Percentiles rank a stretch among this genome's conserved stretches.
phyloP scores from a whole-genome alignment of 2,329 filamentous ascomycete species.

The Neofusicoccum umdonicola region DNA sequence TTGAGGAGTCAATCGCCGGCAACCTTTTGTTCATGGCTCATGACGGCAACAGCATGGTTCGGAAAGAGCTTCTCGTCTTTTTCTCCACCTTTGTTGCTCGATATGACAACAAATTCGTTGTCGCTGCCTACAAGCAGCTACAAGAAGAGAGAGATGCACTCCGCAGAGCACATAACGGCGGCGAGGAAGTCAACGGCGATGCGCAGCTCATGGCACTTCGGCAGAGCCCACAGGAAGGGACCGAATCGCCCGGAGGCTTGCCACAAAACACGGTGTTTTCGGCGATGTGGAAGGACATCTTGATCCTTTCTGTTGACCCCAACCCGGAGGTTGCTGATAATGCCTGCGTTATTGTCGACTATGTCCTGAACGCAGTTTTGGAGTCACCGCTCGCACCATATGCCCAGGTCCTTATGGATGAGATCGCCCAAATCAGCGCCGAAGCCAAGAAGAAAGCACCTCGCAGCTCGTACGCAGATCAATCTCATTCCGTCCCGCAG shows the following conservation, averaged over 20 bases:
- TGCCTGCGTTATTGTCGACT: constrained; percentile 81
- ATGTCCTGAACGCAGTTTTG: constrained; percentile 73
- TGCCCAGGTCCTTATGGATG: constrained; percentile 70
- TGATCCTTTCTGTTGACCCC: constrained; percentile 89
- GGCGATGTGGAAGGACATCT: constrained; percentile 88
- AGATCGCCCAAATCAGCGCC: constrained; percentile 53
- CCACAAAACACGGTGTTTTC: constrained; percentile 90
- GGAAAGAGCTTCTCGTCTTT: constrained; percentile 90
- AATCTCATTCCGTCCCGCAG: constrained; percentile 27
- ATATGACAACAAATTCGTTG: constrained; percentile 88
- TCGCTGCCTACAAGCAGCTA: constrained; percentile 87
- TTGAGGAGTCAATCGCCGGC: constrained; percentile 87
- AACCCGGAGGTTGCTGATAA: constrained; percentile 89
- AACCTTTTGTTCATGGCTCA: constrained; percentile 87
- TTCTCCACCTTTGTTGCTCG: constrained; percentile 86
- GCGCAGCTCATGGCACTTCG: constrained; percentile 44
- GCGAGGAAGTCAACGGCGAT: neutral
- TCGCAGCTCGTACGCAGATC: constrained; percentile 52
- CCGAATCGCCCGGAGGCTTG: neutral
- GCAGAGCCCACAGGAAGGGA: constrained; percentile 32
- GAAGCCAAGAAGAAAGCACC: constrained; percentile 31
- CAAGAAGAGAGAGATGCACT: constrained; percentile 50
- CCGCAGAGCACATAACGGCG: neutral
- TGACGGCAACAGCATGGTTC: constrained; percentile 90
- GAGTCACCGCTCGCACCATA: constrained; percentile 71